Evolutionary conservation across 23 red algal species (phyloP).

Genomic region (Gracilaria vermiculophylla): DNA sequence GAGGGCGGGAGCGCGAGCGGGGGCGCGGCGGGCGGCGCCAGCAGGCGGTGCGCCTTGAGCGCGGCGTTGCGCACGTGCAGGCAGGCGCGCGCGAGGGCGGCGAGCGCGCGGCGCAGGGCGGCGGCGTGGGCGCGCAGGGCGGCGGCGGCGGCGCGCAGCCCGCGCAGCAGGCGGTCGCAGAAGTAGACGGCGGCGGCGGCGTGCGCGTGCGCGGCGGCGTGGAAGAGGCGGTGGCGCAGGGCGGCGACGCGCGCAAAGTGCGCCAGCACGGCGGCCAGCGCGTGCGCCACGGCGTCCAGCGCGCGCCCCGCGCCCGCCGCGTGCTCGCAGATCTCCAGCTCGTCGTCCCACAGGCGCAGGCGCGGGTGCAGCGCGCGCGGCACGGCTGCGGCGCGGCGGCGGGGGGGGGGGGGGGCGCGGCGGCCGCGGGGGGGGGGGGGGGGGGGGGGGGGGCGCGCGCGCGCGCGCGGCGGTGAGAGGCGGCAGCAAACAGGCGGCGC

Average conservation of each 20-base stretch:
- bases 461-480: background rate
- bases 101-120: background rate
- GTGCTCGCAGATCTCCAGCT: slow-evolving; percentile 19
- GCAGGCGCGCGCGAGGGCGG: background rate
- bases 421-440: background rate
- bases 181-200: background rate
- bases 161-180: background rate
- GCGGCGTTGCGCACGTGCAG: background rate
- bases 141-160: background rate
- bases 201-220: background rate
- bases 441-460: too few relatives aligned
- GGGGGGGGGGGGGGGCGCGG: background rate
- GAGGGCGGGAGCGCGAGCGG: background rate
- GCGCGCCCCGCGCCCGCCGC: background rate
- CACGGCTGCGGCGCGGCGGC: background rate
- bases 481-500: background rate
- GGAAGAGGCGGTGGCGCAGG: background rate
- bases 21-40: background rate
- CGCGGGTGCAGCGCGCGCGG: too few relatives aligned
- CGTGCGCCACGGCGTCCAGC: background rate
- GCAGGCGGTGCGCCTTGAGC: background rate
- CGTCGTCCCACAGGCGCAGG: slow-evolving; percentile 1
- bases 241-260: slow-evolving; percentile 10
- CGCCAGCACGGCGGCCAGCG: background rate
- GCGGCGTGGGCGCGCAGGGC: background rate